Conservation (phyloP, 2,329 filamentous ascomycete species). For the Alternaria gaisen region DNA sequence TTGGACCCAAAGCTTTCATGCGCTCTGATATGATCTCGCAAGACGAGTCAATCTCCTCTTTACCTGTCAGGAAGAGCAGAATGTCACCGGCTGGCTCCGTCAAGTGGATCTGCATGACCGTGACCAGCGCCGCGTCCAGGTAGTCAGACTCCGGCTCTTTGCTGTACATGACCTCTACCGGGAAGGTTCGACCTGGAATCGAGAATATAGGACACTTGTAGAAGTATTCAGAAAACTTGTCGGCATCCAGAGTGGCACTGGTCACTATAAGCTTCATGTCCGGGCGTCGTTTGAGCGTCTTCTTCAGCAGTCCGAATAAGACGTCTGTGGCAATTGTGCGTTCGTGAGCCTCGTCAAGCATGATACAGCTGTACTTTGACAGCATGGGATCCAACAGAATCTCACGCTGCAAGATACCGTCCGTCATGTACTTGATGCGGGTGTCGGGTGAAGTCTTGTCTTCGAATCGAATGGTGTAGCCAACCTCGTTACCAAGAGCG, state of each 20-base stretch:
- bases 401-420: constrained; percentile 96
- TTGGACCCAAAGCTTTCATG: constrained; percentile 93
- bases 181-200: constrained; percentile 93
- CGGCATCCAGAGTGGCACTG: constrained; percentile 95
- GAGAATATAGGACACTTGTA: constrained; percentile 96
- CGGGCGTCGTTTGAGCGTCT: constrained; percentile 79
- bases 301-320: constrained; percentile 94
- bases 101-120: constrained; percentile 97
- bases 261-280: constrained; percentile 99
- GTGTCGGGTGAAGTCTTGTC: constrained; percentile 90
- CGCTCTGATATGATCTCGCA: constrained; percentile 93
- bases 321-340: constrained; percentile 97
- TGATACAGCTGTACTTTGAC: constrained; percentile 94
- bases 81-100: constrained; percentile 94
- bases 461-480: constrained; percentile 99
- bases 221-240: constrained; percentile 97
- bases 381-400: constrained; percentile 96
- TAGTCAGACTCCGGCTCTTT: constrained; percentile 96
- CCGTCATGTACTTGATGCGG: constrained; percentile 99
- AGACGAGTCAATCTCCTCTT: constrained; percentile 96
- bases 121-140: constrained; percentile 89
- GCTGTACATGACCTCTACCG: constrained; percentile 95
- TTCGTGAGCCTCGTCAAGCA: constrained; percentile 98
- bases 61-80: constrained; percentile 93
- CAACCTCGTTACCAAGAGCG: constrained; percentile 89